These are phyloP conservation scores for Exophiala mesophila DNA, from an alignment of 2,329 filamentous ascomycete genomes.

Conservation along the genomic window DNA sequence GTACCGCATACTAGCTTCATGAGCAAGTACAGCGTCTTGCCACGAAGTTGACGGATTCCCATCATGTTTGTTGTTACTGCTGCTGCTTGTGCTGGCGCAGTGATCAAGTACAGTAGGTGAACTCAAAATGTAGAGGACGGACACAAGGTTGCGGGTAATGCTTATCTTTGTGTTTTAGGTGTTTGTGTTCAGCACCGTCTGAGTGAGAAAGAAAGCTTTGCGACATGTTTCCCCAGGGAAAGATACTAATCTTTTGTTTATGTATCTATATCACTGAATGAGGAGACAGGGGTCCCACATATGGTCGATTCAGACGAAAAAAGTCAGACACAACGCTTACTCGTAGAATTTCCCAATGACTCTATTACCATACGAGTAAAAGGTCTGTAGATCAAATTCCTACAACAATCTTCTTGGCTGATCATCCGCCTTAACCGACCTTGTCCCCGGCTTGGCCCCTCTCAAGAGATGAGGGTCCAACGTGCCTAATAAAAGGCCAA, in stretches of 20 bases:
- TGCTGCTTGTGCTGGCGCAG: too few relatives aligned
- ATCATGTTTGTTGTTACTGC: too few relatives aligned
- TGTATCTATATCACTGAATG: background rate
- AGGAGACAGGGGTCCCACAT: background rate
- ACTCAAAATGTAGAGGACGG: too few relatives aligned
- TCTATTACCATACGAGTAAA: background rate
- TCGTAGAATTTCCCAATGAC: background rate
- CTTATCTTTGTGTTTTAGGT: background rate
- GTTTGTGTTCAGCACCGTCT: background rate
- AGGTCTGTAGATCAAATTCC: background rate
- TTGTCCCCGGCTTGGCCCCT: background rate
- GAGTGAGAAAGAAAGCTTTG: background rate
- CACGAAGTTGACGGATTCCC: too few relatives aligned
- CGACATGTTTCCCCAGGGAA: background rate
- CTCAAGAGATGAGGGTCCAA: background rate
- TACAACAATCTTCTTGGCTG: background rate
- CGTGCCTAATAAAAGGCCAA: too few relatives aligned
- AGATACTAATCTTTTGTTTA: background rate
- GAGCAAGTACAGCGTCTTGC: slow-evolving; percentile 16
- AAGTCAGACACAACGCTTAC: background rate
- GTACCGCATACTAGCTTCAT: slow-evolving; percentile 25
- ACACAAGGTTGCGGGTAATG: background rate
- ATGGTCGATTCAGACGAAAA: slow-evolving; percentile 1
- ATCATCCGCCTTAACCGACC: background rate
- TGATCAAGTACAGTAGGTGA: too few relatives aligned